Percentiles rank a stretch among this genome's conserved stretches.
These are phyloP conservation scores for Rhynchosporium agropyri DNA, from an alignment of 2,329 filamentous ascomycete genomes.

Conservation along the genomic window DNA sequence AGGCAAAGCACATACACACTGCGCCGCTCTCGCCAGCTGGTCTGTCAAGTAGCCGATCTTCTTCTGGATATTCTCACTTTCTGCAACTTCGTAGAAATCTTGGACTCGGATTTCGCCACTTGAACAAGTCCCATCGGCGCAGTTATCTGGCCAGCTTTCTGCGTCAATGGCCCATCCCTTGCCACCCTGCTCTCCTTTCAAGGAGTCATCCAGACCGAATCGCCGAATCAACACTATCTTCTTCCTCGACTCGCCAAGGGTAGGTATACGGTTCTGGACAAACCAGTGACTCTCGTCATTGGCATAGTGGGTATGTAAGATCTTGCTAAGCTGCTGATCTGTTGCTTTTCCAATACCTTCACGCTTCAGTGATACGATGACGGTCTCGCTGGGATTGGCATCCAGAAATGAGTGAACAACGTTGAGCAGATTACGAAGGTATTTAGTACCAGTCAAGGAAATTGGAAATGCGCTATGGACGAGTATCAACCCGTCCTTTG, in stretches of 20 bases:
- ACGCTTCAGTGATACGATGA: conserved; percentile 87
- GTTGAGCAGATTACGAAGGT: conserved; percentile 72
- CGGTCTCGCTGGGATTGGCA: conserved; percentile 74
- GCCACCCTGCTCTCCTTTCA: conserved; percentile 52
- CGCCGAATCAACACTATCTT: conserved; percentile 84
- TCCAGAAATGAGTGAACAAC: conserved; percentile 76
- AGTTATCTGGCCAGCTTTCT: conserved; percentile 83
- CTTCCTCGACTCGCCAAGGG: conserved; percentile 76
- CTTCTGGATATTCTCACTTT: conserved; percentile 73
- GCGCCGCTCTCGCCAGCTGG: conserved; percentile 74
- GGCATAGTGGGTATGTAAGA: conserved; percentile 74
- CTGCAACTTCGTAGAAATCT: conserved; percentile 89
- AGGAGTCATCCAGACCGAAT: conserved; percentile 65
- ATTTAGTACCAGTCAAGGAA: conserved; percentile 77
- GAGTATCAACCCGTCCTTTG: conserved; percentile 71
- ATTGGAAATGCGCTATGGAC: conserved; percentile 92
- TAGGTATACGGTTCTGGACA: conserved; percentile 75
- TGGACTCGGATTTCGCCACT: conserved; percentile 82
- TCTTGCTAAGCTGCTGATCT: conserved; percentile 75
- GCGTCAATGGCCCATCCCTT: conserved; percentile 64
- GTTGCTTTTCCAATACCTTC: conserved; percentile 82
- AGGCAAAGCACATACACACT: conserved; percentile 51
- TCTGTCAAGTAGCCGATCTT: conserved; percentile 76
- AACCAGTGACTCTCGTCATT: conserved; percentile 69
- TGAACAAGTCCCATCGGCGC: conserved; percentile 69